Evolutionary conservation across 2,329 filamentous ascomycete species (phyloP), one percentile per base, ranked within the genome.

Genomic region (Diaporthe sp.): DNA sequence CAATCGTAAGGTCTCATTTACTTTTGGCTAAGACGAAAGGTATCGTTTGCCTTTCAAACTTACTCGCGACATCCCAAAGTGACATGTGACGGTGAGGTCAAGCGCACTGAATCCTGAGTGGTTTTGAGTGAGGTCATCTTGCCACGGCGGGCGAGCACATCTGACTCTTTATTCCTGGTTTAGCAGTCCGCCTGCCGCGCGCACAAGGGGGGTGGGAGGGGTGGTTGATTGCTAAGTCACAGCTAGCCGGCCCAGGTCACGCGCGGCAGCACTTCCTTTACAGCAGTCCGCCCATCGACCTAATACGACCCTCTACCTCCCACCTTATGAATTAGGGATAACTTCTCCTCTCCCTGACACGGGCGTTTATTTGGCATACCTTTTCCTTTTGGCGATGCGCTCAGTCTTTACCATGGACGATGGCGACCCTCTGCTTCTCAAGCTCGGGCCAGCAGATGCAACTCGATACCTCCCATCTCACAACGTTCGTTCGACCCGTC

Each of bases 381-480:
- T 17, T 28, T 39, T 28, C 28, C 34, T 55, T 55, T 55, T 70
- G 65, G 65, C 65, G 65, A 70, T 70, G 65, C 49, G 65, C 65
- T 55, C 65, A 70, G 65, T 70, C 65, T 70, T 70, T 70, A 70
- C 65, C 65, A 65, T 73, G 71, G 71, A 73, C 71, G 47, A 73
- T 73, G 71, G 71, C 71, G 71, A 73, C 71, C 49, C 65, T 70
- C 47, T 70, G 34, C 65, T 70, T 70, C 65, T 65, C 71, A 95
- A 87, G 93, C 87, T 95, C 94, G 85, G 96, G 96, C 88, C 93
- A 95, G 89, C 93, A 93, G 86, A 90, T 98, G 83, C 90, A 92
- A 84, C 90, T 94, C 84, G 94, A 98, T 86, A 91, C 93, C 79
- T 89, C 92, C 78, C 91, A 92, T 82, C 94, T 96, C 85, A 89